Conservation (phyloP, 1,139 yeast species). For the Magnusiomyces suaveolens region DNA sequence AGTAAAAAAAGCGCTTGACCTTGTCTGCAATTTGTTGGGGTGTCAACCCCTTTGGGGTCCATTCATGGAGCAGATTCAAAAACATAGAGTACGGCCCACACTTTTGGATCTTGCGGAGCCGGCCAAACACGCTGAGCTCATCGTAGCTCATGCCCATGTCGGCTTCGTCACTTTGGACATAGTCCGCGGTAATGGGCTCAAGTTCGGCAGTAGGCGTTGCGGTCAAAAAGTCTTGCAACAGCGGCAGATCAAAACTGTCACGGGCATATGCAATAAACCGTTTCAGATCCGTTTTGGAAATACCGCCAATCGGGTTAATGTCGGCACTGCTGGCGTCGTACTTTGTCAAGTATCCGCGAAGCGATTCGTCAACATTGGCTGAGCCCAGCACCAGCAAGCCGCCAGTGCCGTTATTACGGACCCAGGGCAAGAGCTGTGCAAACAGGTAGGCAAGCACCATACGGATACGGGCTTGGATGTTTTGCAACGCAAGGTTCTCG, state of each 20-base stretch:
- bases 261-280: slow-evolving; percentile 75
- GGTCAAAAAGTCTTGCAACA: slow-evolving; percentile 62
- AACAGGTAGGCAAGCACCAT: slow-evolving; percentile 90
- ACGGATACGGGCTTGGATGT: slow-evolving; percentile 88
- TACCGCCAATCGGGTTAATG: slow-evolving; percentile 94
- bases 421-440: slow-evolving; percentile 95
- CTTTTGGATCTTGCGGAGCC: slow-evolving; percentile 79
- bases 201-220: slow-evolving; percentile 98
- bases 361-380: slow-evolving; percentile 96
- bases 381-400: slow-evolving; percentile 87
- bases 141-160: slow-evolving; percentile 99
- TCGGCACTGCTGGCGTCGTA: slow-evolving; percentile 97
- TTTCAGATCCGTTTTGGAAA: slow-evolving; percentile 86
- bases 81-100: slow-evolving; percentile 97
- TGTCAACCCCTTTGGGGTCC: slow-evolving; percentile 68
- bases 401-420: slow-evolving; percentile 58
- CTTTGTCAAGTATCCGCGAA: slow-evolving; percentile 90
- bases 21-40: slow-evolving; percentile 84
- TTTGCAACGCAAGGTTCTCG: slow-evolving; percentile 88
- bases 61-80: slow-evolving; percentile 74
- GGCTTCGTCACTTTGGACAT: slow-evolving; percentile 90
- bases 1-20: slow-evolving; percentile 86
- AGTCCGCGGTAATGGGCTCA: slow-evolving; percentile 85
- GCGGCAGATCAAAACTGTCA: slow-evolving; percentile 58
- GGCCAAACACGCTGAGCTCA: slow-evolving; percentile 86